A percentile compares a stretch with the other conserved stretches of the same genome.
Conservation (phyloP, 2,329 filamentous ascomycete species). For the Neofusicoccum sp. region DNA sequence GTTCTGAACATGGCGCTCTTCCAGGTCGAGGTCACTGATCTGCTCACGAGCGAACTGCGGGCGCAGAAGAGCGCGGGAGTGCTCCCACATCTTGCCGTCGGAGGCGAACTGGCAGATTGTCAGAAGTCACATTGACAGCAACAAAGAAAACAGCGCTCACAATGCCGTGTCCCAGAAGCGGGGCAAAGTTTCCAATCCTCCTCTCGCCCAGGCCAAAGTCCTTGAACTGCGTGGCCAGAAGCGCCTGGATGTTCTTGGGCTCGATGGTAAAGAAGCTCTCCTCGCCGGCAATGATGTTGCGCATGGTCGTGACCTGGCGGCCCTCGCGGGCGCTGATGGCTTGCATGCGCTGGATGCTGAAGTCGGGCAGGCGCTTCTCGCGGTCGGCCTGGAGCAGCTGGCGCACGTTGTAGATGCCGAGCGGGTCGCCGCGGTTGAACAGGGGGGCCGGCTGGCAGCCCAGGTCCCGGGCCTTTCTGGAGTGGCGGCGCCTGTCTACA, state of each 20-base stretch:
- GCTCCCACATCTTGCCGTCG: slow-evolving; percentile 43
- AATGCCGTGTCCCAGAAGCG: slow-evolving; percentile 45
- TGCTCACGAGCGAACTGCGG: slow-evolving; percentile 55
- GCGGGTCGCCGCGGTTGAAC: slow-evolving; percentile 49
- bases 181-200: slow-evolving; percentile 36
- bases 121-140: slow-evolving; percentile 21
- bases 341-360: slow-evolving; percentile 25
- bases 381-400: slow-evolving; percentile 40
- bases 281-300: slow-evolving; percentile 42
- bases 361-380: slow-evolving; percentile 33
- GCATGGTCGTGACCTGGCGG: slow-evolving; percentile 27
- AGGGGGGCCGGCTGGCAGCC: slow-evolving; percentile 48
- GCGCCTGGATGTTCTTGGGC: slow-evolving; percentile 49
- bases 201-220: slow-evolving; percentile 43
- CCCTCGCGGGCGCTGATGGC: slow-evolving; percentile 25
- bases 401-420: slow-evolving; percentile 53
- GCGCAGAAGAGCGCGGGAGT: slow-evolving; percentile 48
- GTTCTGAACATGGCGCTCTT: slow-evolving; percentile 59
- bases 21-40: slow-evolving; percentile 54
- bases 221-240: slow-evolving; percentile 47
- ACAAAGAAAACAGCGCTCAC: not conserved
- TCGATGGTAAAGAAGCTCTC: slow-evolving; percentile 42
- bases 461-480: slow-evolving; percentile 37
- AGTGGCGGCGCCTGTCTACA: slow-evolving; percentile 30
- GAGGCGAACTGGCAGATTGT: slow-evolving; percentile 39